Percentiles rank a stretch among this genome's conserved stretches.
Evolutionary conservation across 768 basidiomycete species (phyloP).

Genomic region (Lentinula sp.): DNA sequence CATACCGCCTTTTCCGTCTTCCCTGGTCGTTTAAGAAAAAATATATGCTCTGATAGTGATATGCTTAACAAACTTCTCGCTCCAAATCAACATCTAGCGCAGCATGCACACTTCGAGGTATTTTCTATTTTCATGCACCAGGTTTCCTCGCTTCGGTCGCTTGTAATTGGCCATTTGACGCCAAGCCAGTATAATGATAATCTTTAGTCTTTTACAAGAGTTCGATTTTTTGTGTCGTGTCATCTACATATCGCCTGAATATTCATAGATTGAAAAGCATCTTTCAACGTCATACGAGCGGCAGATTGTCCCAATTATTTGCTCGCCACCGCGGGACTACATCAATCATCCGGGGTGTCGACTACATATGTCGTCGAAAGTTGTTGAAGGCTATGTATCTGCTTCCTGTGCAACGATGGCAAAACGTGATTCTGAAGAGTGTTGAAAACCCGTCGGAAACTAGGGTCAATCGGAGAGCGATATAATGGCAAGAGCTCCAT

Average conservation of each 20-base stretch:
- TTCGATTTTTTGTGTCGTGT: no score
- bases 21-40: no score
- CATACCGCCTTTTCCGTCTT: no score
- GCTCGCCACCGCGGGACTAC: not conserved
- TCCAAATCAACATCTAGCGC: no score
- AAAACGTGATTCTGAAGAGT: not conserved
- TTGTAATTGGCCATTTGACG: not conserved
- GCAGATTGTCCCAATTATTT: not conserved
- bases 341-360: not conserved
- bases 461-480: not conserved
- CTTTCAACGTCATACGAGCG: constrained; percentile 1
- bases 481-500: not conserved
- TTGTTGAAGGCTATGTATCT: not conserved
- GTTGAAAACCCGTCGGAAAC: not conserved
- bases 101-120: no score
- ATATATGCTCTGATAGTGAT: no score
- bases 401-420: not conserved
- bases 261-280: not conserved
- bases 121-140: no score
- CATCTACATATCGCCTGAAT: no score
- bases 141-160: no score
- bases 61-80: no score
- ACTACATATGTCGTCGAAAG: no score
- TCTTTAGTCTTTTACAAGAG: no score
- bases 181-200: not conserved